These are phyloP conservation scores for Phyllosticta citribraziliensis DNA, from an alignment of 2,329 filamentous ascomycete genomes.

Conservation along the genomic window DNA sequence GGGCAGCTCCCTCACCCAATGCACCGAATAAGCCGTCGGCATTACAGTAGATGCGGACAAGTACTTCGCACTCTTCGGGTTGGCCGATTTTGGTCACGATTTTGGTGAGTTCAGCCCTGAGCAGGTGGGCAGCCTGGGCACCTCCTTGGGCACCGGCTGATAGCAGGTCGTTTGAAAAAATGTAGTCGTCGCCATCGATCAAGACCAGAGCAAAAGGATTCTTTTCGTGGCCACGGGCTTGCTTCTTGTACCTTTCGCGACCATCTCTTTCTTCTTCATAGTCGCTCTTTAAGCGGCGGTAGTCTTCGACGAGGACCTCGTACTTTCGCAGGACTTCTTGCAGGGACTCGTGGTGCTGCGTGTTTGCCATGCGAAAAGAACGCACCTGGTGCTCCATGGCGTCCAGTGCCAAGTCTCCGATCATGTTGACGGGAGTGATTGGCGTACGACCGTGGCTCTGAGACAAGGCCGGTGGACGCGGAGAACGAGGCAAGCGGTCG, in stretches of 20 bases:
- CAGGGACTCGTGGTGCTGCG: constrained; percentile 5
- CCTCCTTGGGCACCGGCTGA: constrained; percentile 44
- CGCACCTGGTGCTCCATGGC: constrained; percentile 7
- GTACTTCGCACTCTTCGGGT: constrained; percentile 41
- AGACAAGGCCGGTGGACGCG: not conserved
- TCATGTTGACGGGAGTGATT: not conserved
- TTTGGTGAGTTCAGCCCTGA: constrained; percentile 42
- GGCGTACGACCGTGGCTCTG: not conserved
- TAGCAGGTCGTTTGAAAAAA: constrained; percentile 43
- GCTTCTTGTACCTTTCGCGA: constrained; percentile 12
- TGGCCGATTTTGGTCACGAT: constrained; percentile 30
- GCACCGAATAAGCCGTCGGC: constrained; percentile 43
- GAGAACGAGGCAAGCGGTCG: not conserved
- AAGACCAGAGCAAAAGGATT: constrained; percentile 53
- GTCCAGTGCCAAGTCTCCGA: constrained; percentile 7
- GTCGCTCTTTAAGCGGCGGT: constrained; percentile 8
- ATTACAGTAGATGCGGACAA: constrained; percentile 49
- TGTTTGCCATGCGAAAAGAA: constrained; percentile 3
- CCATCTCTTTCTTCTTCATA: constrained; percentile 11
- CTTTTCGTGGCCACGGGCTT: constrained; percentile 28
- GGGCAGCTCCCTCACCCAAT: constrained; percentile 40
- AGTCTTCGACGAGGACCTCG: constrained; percentile 6
- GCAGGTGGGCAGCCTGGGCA: constrained; percentile 42
- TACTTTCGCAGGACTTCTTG: constrained; percentile 9
- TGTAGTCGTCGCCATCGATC: constrained; percentile 53